phyloP scores from a whole-genome alignment of 768 basidiomycete genomes.

The Myochromella boudieri region DNA sequence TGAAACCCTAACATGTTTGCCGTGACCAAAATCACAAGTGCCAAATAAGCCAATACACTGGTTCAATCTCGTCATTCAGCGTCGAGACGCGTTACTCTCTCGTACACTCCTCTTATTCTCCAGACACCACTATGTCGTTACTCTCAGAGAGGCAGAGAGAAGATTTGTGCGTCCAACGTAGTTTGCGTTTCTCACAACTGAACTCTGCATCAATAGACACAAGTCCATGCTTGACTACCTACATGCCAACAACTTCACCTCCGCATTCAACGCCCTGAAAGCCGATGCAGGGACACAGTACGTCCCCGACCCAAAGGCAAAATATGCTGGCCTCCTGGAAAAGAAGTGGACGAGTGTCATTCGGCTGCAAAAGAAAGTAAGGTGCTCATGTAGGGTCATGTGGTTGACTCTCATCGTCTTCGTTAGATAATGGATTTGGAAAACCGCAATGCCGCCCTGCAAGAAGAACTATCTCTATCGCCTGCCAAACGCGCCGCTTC shows the following conservation, averaged over 20 bases:
- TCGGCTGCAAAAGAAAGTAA: conserved; percentile 90
- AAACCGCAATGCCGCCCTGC: conserved; percentile 73
- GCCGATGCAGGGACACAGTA: conserved; percentile 58
- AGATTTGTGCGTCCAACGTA: conserved; percentile 26
- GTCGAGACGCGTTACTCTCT: conserved; percentile 15
- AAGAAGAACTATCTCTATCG: conserved; percentile 62
- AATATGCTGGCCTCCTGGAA: conserved; percentile 84
- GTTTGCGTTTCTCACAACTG: not conserved
- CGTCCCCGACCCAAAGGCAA: conserved; percentile 82
- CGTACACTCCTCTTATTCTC: not conserved
- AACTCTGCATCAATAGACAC: conserved; percentile 44
- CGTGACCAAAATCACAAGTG: too few relatives aligned
- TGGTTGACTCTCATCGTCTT: not conserved
- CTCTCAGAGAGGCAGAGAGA: conserved; percentile 32
- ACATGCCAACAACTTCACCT: conserved; percentile 60
- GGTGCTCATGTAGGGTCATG: conserved; percentile 8
- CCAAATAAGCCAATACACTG: conserved; percentile 19
- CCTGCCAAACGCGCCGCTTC: conserved; percentile 56
- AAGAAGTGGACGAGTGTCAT: conserved; percentile 99
- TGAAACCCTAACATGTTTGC: too few relatives aligned
- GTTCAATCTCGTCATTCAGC: conserved; percentile 1
- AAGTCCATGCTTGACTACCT: conserved; percentile 83
- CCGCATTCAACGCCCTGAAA: conserved; percentile 62
- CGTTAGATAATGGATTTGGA: conserved; percentile 93
- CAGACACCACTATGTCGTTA: conserved; percentile 25